These are phyloP conservation scores for Aspergillus sclerotioniger DNA, from an alignment of 495 filamentous ascomycete species.

Conservation along the genomic window DNA sequence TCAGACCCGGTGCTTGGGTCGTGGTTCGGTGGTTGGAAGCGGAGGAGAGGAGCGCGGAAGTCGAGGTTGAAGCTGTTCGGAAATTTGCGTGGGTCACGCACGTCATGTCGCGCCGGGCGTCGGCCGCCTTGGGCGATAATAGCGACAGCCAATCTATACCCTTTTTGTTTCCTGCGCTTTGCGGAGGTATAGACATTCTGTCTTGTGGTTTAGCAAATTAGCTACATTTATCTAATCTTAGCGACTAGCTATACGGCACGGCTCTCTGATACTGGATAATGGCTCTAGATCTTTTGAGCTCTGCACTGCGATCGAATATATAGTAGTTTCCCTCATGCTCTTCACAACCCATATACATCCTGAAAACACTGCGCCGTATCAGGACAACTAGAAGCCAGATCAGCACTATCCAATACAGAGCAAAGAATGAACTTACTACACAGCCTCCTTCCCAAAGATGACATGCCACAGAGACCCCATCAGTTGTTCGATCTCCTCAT, in stretches of 20 bases:
- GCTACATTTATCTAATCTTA: background rate
- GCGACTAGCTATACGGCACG: background rate
- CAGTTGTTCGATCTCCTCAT: slow-evolving; percentile 58
- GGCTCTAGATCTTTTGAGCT: no score
- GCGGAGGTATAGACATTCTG: background rate
- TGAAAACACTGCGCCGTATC: slow-evolving; percentile 28
- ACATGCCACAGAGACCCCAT: slow-evolving; percentile 77
- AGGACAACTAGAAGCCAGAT: slow-evolving; percentile 27
- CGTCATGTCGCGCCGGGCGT: background rate
- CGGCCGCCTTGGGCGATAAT: background rate
- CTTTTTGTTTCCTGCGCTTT: background rate
- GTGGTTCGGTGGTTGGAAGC: background rate
- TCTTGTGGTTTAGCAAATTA: background rate
- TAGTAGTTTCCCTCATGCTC: no score
- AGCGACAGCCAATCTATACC: background rate
- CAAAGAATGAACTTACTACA: slow-evolving; percentile 29
- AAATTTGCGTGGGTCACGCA: background rate
- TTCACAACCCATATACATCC: slow-evolving; percentile 29
- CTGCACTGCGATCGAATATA: no score
- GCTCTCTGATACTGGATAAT: no score
- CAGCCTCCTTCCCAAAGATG: slow-evolving; percentile 47
- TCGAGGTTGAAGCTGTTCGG: background rate
- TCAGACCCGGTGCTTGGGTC: background rate
- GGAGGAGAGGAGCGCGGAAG: background rate
- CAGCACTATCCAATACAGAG: slow-evolving; percentile 4